Conservation (phyloP, 1,284 basidiomycete genomes). For the Fistulinella cinereoalba region DNA sequence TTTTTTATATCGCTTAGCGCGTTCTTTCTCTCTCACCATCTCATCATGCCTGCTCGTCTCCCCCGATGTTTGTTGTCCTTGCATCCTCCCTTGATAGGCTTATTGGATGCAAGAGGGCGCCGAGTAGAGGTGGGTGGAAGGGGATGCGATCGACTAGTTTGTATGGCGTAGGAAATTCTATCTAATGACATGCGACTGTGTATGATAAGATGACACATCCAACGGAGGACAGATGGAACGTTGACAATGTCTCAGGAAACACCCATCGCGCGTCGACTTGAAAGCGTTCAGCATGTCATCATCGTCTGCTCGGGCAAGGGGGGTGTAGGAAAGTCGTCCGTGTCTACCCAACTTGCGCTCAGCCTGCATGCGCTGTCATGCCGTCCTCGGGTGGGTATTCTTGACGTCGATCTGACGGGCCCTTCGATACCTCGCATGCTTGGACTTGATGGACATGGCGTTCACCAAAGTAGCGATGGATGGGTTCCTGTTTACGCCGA, state of each 20-base stretch:
- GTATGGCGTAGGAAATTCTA: not conserved
- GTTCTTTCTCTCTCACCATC: slow-evolving; percentile 23
- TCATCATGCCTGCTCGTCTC: slow-evolving; percentile 28
- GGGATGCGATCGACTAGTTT: slow-evolving; percentile 1
- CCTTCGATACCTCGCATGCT: slow-evolving; percentile 98
- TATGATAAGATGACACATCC: not conserved
- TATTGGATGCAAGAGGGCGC: slow-evolving; percentile 69
- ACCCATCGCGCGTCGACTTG: slow-evolving; percentile 61
- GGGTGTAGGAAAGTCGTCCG: slow-evolving; percentile 97
- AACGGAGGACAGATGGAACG: not conserved
- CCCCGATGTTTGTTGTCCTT: slow-evolving; percentile 55
- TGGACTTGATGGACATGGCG: slow-evolving; percentile 81
- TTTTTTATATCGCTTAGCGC: slow-evolving; percentile 19
- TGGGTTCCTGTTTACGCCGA: slow-evolving; percentile 99
- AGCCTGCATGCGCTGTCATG: slow-evolving; percentile 72
- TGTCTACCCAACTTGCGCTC: slow-evolving; percentile 90
- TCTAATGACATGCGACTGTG: slow-evolving; percentile 1
- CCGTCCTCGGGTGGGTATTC: slow-evolving; percentile 77
- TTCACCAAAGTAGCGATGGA: slow-evolving; percentile 91
- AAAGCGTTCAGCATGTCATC: slow-evolving; percentile 81
- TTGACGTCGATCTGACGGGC: slow-evolving; percentile 96
- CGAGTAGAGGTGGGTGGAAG: slow-evolving; percentile 30
- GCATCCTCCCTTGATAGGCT: slow-evolving; percentile 61
- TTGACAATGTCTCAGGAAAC: slow-evolving; percentile 43
- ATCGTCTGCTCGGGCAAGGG: slow-evolving; percentile 96